phyloP scores from a whole-genome alignment of 805 yeast species.

The Saccharomyces mikatae region DNA sequence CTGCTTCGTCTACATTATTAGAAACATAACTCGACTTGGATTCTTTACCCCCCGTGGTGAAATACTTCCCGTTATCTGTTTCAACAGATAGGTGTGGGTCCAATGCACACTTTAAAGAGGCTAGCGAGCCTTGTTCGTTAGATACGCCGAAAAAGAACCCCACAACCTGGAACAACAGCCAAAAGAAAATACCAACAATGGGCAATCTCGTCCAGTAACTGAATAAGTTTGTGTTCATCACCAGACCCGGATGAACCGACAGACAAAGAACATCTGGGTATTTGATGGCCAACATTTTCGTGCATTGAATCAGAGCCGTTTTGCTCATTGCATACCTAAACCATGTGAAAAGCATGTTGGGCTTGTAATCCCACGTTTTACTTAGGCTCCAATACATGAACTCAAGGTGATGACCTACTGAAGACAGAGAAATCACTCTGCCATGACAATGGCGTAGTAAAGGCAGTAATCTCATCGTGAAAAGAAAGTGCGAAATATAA shows the following conservation, averaged over 20 bases:
- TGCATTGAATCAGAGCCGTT: constrained; percentile 67
- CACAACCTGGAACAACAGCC: constrained; percentile 63
- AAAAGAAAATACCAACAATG: constrained; percentile 63
- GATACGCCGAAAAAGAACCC: constrained; percentile 64
- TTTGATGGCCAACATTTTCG: constrained; percentile 53
- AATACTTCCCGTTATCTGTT: constrained; percentile 64
- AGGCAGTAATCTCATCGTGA: constrained; percentile 54
- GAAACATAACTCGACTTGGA: constrained; percentile 54
- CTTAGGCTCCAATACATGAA: constrained; percentile 40
- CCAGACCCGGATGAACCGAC: constrained; percentile 78
- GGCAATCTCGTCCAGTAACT: constrained; percentile 74
- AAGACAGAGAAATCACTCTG: constrained; percentile 54
- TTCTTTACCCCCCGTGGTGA: constrained; percentile 51
- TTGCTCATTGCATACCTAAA: constrained; percentile 71
- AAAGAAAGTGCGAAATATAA: constrained; percentile 64
- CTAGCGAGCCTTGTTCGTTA: constrained; percentile 60
- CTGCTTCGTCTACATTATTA: constrained; percentile 48
- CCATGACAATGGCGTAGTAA: constrained; percentile 36
- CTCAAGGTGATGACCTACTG: constrained; percentile 55
- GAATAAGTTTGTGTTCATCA: constrained; percentile 72
- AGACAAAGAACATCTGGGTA: constrained; percentile 58
- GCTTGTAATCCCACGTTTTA: constrained; percentile 43
- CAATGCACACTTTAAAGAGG: constrained; percentile 57
- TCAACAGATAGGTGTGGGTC: constrained; percentile 41
- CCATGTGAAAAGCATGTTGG: constrained; percentile 68